Evolutionary conservation across 192 early-diverging fungal species (phyloP).

Genomic region (Coemansia sp.): DNA sequence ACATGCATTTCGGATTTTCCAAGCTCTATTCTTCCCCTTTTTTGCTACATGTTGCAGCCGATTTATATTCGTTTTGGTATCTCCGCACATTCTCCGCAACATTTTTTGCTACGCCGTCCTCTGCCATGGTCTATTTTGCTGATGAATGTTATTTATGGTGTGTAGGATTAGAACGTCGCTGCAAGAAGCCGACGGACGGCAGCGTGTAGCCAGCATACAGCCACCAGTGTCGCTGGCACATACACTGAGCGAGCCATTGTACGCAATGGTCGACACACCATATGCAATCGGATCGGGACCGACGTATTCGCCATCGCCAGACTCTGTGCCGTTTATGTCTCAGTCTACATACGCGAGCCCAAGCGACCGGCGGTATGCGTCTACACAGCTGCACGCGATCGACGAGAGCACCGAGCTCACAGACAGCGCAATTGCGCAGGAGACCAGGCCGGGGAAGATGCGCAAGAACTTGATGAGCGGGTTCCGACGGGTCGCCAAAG

Average conservation of each 20-base stretch:
- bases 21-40: no score
- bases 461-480: slow-evolving; percentile 35
- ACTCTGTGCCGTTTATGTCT: neutral
- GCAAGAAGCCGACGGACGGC: slow-evolving; percentile 16
- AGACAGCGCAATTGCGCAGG: neutral
- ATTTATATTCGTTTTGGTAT: no score
- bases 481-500: slow-evolving; percentile 46
- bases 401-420: slow-evolving; percentile 22
- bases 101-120: no score
- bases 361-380: neutral
- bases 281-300: neutral
- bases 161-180: slow-evolving; percentile 25
- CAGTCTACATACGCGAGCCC: neutral
- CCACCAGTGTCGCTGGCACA: neutral
- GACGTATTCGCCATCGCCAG: neutral
- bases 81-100: no score
- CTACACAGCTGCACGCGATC: slow-evolving; percentile 27
- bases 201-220: slow-evolving; percentile 1
- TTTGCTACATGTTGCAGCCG: no score
- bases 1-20: neutral
- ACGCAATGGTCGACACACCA: neutral
- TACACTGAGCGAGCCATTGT: neutral
- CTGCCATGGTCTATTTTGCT: no score
- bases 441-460: slow-evolving; percentile 17
- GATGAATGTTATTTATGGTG: neutral